These are phyloP conservation scores for Clitoria ternatea DNA, from an alignment of 306 rosid genomes.

Conservation along the genomic window DNA sequence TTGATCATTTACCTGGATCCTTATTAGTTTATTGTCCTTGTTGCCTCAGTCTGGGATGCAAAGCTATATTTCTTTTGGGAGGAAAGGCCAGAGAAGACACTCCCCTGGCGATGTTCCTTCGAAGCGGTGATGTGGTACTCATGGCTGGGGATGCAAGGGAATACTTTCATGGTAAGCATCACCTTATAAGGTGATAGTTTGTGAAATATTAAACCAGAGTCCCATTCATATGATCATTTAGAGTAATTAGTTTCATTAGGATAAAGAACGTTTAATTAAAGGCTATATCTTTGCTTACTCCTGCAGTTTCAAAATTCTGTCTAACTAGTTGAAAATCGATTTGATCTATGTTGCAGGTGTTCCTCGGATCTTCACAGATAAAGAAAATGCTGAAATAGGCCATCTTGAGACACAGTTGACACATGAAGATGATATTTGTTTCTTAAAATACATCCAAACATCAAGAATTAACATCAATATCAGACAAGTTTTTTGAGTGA, in stretches of 20 bases:
- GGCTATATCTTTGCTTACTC: not conserved
- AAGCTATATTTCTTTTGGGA: slow-evolving; percentile 89
- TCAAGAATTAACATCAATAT: slow-evolving; percentile 94
- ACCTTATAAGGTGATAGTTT: not conserved
- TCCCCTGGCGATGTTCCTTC: slow-evolving; percentile 87
- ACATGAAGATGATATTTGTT: slow-evolving; percentile 50
- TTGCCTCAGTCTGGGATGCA: slow-evolving; percentile 80
- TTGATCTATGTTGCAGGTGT: slow-evolving; percentile 57
- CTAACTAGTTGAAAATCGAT: slow-evolving; percentile 12
- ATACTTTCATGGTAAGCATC: slow-evolving; percentile 77
- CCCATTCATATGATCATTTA: not conserved
- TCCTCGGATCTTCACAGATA: slow-evolving; percentile 81
- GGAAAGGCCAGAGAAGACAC: slow-evolving; percentile 82
- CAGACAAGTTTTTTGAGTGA: slow-evolving; percentile 69
- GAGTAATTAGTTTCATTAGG: not conserved
- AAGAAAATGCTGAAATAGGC: slow-evolving; percentile 63
- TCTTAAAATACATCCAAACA: slow-evolving; percentile 65
- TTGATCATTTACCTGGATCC: slow-evolving; percentile 8
- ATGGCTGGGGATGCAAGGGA: slow-evolving; percentile 97
- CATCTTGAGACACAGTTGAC: slow-evolving; percentile 49
- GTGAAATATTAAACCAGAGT: not conserved
- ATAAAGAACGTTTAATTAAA: not conserved
- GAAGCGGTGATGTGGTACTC: slow-evolving; percentile 91
- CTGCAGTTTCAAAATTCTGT: slow-evolving; percentile 4
- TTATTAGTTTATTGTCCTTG: slow-evolving; percentile 8